These are phyloP conservation scores for Aspergillus sclerotioniger DNA, from an alignment of 495 filamentous ascomycete genomes.

Conservation along the genomic window DNA sequence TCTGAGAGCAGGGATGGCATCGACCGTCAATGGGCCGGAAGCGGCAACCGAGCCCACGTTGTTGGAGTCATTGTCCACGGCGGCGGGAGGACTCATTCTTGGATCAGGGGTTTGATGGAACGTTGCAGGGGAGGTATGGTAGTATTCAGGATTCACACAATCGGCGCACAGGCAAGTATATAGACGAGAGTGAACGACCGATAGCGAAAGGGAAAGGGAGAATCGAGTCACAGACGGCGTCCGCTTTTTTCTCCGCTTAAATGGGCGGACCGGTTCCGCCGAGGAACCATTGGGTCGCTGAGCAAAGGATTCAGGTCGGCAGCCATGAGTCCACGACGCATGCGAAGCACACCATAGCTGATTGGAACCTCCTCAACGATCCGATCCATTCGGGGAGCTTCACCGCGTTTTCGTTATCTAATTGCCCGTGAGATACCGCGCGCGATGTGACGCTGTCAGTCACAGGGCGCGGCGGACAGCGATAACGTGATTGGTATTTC, in stretches of 20 bases:
- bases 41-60: conserved; percentile 36
- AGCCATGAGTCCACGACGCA: not conserved
- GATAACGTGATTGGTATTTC: not conserved
- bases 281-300: conserved; percentile 3
- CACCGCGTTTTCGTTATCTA: conserved; percentile 36
- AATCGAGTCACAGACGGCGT: conserved; percentile 7
- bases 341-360: not conserved
- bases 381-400: not conserved
- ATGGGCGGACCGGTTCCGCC: conserved; percentile 24
- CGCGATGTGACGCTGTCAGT: conserved; percentile 19
- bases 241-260: conserved; percentile 17
- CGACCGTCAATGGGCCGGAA: conserved; percentile 61
- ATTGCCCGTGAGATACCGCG: conserved; percentile 20
- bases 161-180: not conserved
- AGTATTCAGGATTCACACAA: not conserved
- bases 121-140: not conserved
- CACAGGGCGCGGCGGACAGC: conserved; percentile 19
- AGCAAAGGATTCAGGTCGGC: not conserved
- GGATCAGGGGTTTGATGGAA: not conserved
- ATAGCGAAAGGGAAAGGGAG: not conserved
- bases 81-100: conserved; percentile 41
- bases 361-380: not conserved
- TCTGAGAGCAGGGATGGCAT: conserved; percentile 66
- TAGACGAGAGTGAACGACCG: not conserved
- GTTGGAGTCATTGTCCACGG: conserved; percentile 35